Percentiles rank a stretch among this genome's conserved stretches.
Conservation (phyloP, 306 rosid species). For the Potentilla sterilis region DNA sequence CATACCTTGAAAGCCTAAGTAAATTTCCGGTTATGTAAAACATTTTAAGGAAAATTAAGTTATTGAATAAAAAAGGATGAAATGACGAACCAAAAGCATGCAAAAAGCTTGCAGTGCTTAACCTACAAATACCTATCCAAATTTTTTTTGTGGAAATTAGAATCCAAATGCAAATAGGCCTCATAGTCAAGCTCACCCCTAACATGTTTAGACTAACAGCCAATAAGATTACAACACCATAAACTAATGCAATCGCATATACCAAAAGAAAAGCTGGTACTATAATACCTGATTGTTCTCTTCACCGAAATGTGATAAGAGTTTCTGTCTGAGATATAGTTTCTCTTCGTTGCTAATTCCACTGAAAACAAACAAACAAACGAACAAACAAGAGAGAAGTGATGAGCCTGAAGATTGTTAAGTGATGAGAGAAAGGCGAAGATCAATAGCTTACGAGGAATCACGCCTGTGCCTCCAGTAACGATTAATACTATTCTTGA, state of each 20-base stretch:
- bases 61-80: not conserved
- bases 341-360: conserved; percentile 90
- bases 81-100: no score
- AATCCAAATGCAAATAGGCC: no score
- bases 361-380: conserved; percentile 38
- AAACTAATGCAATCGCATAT: no score
- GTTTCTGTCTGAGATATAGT: conserved; percentile 69
- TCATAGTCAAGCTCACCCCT: not conserved
- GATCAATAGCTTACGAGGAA: conserved; percentile 41
- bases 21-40: not conserved
- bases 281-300: conserved; percentile 73
- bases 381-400: no score
- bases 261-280: no score
- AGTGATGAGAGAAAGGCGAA: not conserved
- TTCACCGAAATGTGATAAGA: conserved; percentile 79
- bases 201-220: not conserved
- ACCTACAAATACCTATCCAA: no score
- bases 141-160: no score
- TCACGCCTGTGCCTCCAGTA: conserved; percentile 83
- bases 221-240: not conserved
- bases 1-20: not conserved
- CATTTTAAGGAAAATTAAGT: not conserved
- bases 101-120: not conserved
- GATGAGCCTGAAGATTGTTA: no score
- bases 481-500: conserved; percentile 79